Base-by-base conservation (phyloP, 208 protist genomes). In the Leishmania lainsoni region DNA sequence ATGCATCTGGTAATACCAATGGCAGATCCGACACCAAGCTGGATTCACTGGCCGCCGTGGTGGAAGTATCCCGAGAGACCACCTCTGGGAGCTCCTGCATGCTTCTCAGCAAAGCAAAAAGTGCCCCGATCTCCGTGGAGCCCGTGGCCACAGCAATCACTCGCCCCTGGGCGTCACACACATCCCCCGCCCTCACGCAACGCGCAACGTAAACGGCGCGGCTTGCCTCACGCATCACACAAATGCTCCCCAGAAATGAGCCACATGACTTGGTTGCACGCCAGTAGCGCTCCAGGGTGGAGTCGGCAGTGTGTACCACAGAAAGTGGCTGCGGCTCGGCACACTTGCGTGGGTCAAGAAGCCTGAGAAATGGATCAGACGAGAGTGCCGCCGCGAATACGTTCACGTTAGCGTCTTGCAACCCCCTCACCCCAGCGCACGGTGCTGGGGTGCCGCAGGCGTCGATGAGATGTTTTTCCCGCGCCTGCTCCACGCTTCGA, bases 381-480 rank as follows among this genome's bases (percentile, higher is more conserved):
- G 70, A 80, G 9, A 82, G 84, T n/a, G 81, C 80, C 10, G 42
- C 54, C 17, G 58, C 73, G 26, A 80, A 83, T 32, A 63, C 26
- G 29, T 48, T 68, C 17, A 32, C 32, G 39, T 54, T 58, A 20
- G 52, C 49, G 29, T 81, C 78, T 39, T 81, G 54, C 54, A 90
- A 17, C 14, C 81, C 63, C 66, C 68, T 69, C 59, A 94, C 85
- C 8, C 83, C 88, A 0, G 84, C 81, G 84, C 83, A 93, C 8
- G 77, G 35, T 42, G 56, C n/a, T 35, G 82, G 83, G 22, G 78
- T 79, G 20, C 88, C 93, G 22, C 84, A 76, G 9, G 48, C 54
- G 68, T 91, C 81, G 74, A 96, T 91, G 10, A 95, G 77, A 0
- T 85, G 80, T 52, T 75, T 66, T 16, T 86, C 73, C 52, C 83